phyloP scores from a whole-genome alignment of 208 protist species.

The Crithidia fasciculata region DNA sequence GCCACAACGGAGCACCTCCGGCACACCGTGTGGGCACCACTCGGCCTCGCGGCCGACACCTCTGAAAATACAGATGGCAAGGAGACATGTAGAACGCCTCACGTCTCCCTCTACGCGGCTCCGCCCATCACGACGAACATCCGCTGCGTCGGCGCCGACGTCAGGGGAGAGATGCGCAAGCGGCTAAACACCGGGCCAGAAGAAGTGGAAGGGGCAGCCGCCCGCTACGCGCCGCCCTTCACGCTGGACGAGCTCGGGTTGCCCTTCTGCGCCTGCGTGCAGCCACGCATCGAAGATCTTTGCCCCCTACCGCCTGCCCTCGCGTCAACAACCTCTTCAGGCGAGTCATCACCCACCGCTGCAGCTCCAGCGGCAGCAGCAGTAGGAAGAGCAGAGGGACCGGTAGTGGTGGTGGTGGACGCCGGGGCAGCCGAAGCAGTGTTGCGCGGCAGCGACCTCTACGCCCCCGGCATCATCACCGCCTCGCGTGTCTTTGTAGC shows the following conservation, averaged over 20 bases:
- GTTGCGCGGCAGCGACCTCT: constrained; percentile 87
- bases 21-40: constrained; percentile 36
- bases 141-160: constrained; percentile 35
- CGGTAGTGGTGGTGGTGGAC: constrained; percentile 70
- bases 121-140: constrained; percentile 50
- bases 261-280: constrained; percentile 30
- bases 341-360: neutral
- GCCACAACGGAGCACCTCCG: constrained; percentile 32
- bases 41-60: constrained; percentile 13
- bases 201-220: no score
- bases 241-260: constrained; percentile 11
- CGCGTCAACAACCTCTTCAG: constrained; percentile 18
- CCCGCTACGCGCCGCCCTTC: constrained; percentile 8
- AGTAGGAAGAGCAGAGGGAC: neutral
- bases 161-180: neutral
- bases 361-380: neutral
- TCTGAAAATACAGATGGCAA: neutral
- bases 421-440: constrained; percentile 85
- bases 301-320: neutral
- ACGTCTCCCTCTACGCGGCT: constrained; percentile 35
- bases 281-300: neutral
- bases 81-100: neutral
- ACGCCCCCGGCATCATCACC: constrained; percentile 66
- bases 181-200: neutral
- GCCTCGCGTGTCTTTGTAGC: constrained; percentile 28